Conservation (phyloP, 2,329 filamentous ascomycete genomes). For the Scortechinia acanthostroma region DNA sequence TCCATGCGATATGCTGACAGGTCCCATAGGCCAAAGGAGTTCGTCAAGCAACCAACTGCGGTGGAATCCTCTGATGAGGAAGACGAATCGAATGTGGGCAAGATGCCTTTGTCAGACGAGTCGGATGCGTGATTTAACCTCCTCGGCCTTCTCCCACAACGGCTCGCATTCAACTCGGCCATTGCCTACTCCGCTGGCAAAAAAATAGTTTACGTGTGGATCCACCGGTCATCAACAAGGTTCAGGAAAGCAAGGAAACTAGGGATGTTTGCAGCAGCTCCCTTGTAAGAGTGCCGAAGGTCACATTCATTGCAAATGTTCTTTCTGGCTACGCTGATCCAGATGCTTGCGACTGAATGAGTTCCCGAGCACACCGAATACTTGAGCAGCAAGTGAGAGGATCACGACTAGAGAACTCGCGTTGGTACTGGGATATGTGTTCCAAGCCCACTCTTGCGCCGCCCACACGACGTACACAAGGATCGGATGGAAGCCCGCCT, state of each 20-base stretch:
- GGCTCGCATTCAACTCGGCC: too few species aligned
- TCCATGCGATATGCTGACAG: constrained; percentile 4
- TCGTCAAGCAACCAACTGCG: constrained; percentile 46
- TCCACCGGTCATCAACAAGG: too few species aligned
- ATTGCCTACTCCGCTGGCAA: too few species aligned
- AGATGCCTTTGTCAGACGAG: constrained; percentile 71
- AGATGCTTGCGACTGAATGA: constrained; percentile 60
- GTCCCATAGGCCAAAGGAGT: constrained; percentile 66
- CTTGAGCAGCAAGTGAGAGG: not conserved
- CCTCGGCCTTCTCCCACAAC: too few species aligned
- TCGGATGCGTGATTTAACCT: not conserved
- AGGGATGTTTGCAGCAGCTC: too few species aligned
- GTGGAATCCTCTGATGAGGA: constrained; percentile 54
- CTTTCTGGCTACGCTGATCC: constrained; percentile 43
- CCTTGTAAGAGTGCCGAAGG: not conserved
- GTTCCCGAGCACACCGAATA: constrained; percentile 46
- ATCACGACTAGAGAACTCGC: constrained; percentile 59
- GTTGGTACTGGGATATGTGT: constrained; percentile 75
- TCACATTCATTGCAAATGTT: constrained; percentile 12
- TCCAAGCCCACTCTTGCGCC: constrained; percentile 87
- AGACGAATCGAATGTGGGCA: constrained; percentile 74
- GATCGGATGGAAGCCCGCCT: constrained; percentile 60
- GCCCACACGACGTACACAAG: constrained; percentile 66
- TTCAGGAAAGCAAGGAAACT: too few species aligned
- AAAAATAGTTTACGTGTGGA: too few species aligned